Percentiles rank a stretch among this genome's conserved stretches.
These are phyloP conservation scores for Beauveria brongniartii DNA, from an alignment of 2,329 filamentous ascomycete species.

Conservation along the genomic window DNA sequence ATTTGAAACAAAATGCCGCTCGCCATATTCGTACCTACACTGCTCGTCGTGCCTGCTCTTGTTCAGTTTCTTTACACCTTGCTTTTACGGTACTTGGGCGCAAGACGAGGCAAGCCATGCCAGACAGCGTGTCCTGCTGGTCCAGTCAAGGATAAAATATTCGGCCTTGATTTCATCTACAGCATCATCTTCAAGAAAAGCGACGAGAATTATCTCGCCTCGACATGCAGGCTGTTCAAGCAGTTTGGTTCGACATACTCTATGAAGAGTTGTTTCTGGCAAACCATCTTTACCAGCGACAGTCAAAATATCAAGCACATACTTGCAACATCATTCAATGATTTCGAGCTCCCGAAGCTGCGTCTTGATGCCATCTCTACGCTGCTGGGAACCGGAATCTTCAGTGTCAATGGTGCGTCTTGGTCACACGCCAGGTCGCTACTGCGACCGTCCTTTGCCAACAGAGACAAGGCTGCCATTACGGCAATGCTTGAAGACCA, in stretches of 20 bases:
- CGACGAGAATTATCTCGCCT: constrained; percentile 22
- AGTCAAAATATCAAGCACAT: constrained; percentile 47
- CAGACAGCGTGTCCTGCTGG: constrained; percentile 17
- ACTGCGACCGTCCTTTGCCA: constrained; percentile 26
- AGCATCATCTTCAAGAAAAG: constrained; percentile 20
- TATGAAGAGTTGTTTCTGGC: constrained; percentile 24
- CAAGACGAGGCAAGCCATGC: constrained; percentile 16
- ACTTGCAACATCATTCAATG: constrained; percentile 42
- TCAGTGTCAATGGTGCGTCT: constrained; percentile 36
- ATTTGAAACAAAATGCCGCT: background rate
- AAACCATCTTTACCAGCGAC: constrained; percentile 32
- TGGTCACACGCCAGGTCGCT: constrained; percentile 38
- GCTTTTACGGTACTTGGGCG: constrained; percentile 5
- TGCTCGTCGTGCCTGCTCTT: constrained; percentile 4
- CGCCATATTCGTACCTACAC: background rate
- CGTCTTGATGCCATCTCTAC: constrained; percentile 29
- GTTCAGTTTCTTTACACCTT: constrained; percentile 16
- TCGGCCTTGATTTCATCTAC: constrained; percentile 29
- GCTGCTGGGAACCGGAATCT: constrained; percentile 39
- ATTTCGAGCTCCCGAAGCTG: constrained; percentile 35
- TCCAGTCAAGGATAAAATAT: constrained; percentile 22
- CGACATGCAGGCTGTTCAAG: constrained; percentile 19
- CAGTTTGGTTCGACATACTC: constrained; percentile 25
- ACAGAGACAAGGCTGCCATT: constrained; percentile 23
- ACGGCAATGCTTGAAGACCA: constrained; percentile 25